Conservation (phyloP, 345 rosid genomes). For the Heritiera fomes region DNA sequence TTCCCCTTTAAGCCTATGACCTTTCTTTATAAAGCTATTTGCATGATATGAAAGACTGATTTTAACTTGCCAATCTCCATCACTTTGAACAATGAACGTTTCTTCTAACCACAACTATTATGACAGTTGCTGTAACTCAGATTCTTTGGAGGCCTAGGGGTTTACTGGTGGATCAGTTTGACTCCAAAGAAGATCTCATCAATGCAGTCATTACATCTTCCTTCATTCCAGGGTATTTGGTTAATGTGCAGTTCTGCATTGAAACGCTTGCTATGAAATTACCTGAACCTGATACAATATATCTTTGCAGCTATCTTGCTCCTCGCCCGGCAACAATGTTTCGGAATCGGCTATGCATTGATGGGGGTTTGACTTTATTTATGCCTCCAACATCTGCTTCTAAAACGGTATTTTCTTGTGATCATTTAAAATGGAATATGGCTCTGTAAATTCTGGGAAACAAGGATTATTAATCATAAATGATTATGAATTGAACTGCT, state of each 20-base stretch:
- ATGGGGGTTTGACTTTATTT: conserved; percentile 94
- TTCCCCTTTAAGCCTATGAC: background rate
- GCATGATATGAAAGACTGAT: background rate
- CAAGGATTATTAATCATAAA: background rate
- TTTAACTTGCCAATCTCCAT: conserved; percentile 9
- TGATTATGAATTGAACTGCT: conserved; percentile 4
- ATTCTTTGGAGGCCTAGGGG: conserved; percentile 89
- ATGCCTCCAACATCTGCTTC: conserved; percentile 96
- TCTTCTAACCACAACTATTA: conserved; percentile 16
- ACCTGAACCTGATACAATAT: conserved; percentile 16
- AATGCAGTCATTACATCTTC: conserved; percentile 88
- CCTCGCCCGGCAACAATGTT: conserved; percentile 90
- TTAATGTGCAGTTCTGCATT: conserved; percentile 14
- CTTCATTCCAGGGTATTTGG: conserved; percentile 82
- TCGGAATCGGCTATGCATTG: conserved; percentile 81
- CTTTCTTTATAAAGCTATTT: background rate
- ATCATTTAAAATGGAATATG: background rate
- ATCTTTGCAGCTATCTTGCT: conserved; percentile 75
- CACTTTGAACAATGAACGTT: conserved; percentile 14
- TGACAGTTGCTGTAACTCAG: conserved; percentile 95
- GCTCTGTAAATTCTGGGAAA: background rate
- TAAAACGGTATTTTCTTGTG: conserved; percentile 60
- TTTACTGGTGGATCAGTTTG: conserved; percentile 88
- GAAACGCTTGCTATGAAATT: conserved; percentile 18
- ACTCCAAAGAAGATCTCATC: conserved; percentile 88